These are phyloP conservation scores for Quillaja saponaria DNA, from an alignment of 306 rosid genomes.

Conservation along the genomic window DNA sequence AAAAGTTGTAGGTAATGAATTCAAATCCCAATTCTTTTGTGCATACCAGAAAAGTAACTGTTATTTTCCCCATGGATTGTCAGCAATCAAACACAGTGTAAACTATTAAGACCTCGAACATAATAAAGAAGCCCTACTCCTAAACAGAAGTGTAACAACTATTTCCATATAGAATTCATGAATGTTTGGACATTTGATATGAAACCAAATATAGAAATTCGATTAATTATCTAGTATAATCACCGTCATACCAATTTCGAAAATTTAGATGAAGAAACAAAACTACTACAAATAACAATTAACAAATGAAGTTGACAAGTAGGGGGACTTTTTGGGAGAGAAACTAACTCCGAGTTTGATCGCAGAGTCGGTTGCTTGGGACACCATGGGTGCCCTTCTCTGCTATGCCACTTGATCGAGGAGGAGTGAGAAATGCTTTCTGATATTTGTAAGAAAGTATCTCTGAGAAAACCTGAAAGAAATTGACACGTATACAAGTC, in stretches of 20 bases:
- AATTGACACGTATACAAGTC: slow-evolving; percentile 16
- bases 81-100: background rate
- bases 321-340: slow-evolving; percentile 8
- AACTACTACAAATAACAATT: background rate
- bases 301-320: background rate
- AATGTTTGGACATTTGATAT: slow-evolving; percentile 18
- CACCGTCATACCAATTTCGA: slow-evolving; percentile 16
- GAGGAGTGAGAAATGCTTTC: slow-evolving; percentile 12
- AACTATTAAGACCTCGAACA: slow-evolving; percentile 6
- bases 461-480: background rate
- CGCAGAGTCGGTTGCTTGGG: slow-evolving; percentile 62
- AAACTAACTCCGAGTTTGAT: slow-evolving; percentile 52
- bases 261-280: slow-evolving; percentile 20
- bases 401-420: slow-evolving; percentile 18
- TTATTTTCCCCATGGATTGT: background rate
- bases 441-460: slow-evolving; percentile 6
- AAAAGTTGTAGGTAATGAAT: background rate
- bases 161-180: slow-evolving; percentile 5
- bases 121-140: slow-evolving; percentile 28
- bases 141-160: slow-evolving; percentile 3
- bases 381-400: slow-evolving; percentile 45
- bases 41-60: background rate
- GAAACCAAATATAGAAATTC: slow-evolving; percentile 9
- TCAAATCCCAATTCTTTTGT: slow-evolving; percentile 29
- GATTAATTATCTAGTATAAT: slow-evolving; percentile 6